Evolutionary conservation across 805 yeast species (phyloP), one percentile per base, ranked within the genome.

Genomic region (Nakazawaea holstii): DNA sequence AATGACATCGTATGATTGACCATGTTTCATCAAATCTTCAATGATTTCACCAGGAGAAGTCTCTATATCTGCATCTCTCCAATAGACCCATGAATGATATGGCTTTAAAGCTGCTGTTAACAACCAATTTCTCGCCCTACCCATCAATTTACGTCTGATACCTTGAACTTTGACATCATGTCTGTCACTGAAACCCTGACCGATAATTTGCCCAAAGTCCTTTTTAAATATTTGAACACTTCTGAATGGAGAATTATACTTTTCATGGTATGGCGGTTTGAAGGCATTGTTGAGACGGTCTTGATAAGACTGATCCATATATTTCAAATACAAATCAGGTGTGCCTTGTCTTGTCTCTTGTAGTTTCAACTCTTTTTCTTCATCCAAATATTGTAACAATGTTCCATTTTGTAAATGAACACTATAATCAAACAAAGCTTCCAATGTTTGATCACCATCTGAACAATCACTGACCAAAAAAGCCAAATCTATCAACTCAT

Each of bases 11-110:
- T 73, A 82, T 53, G 77, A 76, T 47, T 65, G 69, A 26, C 59
- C 52, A 52, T 70, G 72, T 52, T 76, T 73, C 92, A 87, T 86
- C 66, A 87, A 69, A 58, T 77, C 82, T 63, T 87, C 82, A 51
- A 87, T 77, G 42, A 87, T 83, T 37, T 82, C 73, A 6, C 88
- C 89, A 0, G 92, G 91, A 54, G 87, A 80, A n/a, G 85, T 72
- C 59, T 87, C 95, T 43, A 87, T 81, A 59, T 87, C 95, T 1
- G 80, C 94, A 63, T 87, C 95, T 69, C 95, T 74, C 95, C 95
- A 87, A 60, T 86, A 86, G 10, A 87, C 92, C 95, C 95, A 87
- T 0, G 92, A 84, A 62, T 87, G 95, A 58, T 87, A 83, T 3
- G 95, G 89, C 58, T 84, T 79, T 49, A 87, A 68, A 0, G 94